Conservation (phyloP, 2,329 filamentous ascomycete species). For the Immersiporthe knoxdaviesiana region DNA sequence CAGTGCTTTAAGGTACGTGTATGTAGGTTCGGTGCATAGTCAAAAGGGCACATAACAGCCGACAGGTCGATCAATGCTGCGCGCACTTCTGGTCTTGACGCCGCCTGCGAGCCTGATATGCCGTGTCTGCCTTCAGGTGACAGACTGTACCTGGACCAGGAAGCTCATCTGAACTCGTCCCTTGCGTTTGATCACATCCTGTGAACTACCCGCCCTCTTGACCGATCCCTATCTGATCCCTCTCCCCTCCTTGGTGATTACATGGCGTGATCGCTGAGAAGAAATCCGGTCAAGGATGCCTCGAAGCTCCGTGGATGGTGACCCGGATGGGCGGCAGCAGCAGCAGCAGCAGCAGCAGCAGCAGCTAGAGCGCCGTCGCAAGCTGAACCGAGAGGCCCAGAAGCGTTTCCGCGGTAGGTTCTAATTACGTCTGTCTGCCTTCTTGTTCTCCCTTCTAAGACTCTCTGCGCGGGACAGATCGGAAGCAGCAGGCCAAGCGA, state of each 20-base stretch:
- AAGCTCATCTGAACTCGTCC: no score
- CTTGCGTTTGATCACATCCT: no score
- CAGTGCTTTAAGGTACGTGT: no score
- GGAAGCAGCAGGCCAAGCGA: neutral
- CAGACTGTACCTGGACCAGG: no score
- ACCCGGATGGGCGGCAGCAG: no score
- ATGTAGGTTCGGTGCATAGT: no score
- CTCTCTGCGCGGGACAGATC: neutral
- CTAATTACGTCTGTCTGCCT: neutral
- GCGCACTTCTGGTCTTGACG: no score
- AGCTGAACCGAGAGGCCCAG: neutral
- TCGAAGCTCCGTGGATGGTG: neutral
- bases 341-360: slow-evolving; percentile 1
- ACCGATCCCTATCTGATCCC: neutral
- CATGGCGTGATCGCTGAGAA: neutral
- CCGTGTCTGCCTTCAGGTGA: no score
- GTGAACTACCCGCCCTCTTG: no score
- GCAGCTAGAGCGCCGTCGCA: slow-evolving; percentile 1
- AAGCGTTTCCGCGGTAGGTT: neutral
- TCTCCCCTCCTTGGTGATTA: neutral
- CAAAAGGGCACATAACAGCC: no score
- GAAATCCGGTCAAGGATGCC: neutral
- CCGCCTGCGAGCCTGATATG: no score
- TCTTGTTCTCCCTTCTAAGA: neutral
- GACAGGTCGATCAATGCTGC: no score